Conservation (phyloP, 805 yeast species). For the Kodamaea jinghongensis region DNA sequence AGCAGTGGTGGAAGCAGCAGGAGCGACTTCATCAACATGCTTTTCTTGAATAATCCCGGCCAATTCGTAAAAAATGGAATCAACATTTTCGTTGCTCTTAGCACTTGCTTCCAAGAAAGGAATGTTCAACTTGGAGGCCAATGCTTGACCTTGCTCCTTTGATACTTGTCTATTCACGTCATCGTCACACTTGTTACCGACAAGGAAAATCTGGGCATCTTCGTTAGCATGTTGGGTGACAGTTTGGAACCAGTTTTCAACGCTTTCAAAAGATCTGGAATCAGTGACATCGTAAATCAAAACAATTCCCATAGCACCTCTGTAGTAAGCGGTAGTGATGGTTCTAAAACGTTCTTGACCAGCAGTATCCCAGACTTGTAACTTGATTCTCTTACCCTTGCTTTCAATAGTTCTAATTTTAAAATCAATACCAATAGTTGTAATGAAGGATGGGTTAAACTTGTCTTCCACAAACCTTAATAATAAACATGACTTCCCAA, state of each 20-base stretch:
- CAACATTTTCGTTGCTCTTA: conserved; percentile 88
- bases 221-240: conserved; percentile 96
- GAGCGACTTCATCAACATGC: conserved; percentile 44
- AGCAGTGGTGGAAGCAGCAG: conserved; percentile 22
- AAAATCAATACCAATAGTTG: conserved; percentile 97
- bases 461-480: conserved; percentile 94
- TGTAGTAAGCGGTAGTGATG: conserved; percentile 87
- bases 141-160: conserved; percentile 83
- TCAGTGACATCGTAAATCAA: conserved; percentile 83
- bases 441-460: conserved; percentile 93
- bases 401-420: conserved; percentile 94
- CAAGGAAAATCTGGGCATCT: conserved; percentile 89
- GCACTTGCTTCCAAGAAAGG: conserved; percentile 97
- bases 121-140: conserved; percentile 82
- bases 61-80: conserved; percentile 84
- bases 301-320: conserved; percentile 87
- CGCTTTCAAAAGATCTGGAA: conserved; percentile 87
- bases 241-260: conserved; percentile 92
- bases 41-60: conserved; percentile 85
- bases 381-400: conserved; percentile 87
- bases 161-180: conserved; percentile 82
- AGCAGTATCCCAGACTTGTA: conserved; percentile 97
- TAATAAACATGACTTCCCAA: conserved; percentile 85
- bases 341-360: conserved; percentile 97
- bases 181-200: conserved; percentile 95